These are phyloP conservation scores for Candida maltosa DNA, from an alignment of 805 yeast species.

Conservation along the genomic window DNA sequence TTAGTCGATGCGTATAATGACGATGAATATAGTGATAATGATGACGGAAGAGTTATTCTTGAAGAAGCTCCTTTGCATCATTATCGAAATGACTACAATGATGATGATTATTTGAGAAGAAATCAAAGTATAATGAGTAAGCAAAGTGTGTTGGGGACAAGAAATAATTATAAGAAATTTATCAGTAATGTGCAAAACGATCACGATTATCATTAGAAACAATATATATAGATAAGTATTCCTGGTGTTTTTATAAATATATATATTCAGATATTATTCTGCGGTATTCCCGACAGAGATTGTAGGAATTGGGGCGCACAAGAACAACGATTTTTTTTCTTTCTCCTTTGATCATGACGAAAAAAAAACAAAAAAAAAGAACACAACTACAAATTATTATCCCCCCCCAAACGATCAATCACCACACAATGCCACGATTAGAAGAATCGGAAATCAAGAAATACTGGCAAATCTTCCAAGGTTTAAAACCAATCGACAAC, in stretches of 20 bases:
- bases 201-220: slow-evolving; percentile 4
- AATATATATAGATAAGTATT: too few relatives aligned
- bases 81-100: too few relatives aligned
- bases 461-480: slow-evolving; percentile 96
- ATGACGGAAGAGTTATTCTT: background rate
- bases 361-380: too few relatives aligned
- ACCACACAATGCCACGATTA: slow-evolving; percentile 63
- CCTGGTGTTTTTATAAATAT: too few relatives aligned
- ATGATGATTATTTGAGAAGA: slow-evolving; percentile 14
- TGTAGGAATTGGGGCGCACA: too few relatives aligned
- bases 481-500: slow-evolving; percentile 77
- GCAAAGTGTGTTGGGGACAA: slow-evolving; percentile 36
- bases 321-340: too few relatives aligned
- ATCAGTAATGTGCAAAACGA: slow-evolving; percentile 24
- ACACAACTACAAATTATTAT: too few relatives aligned
- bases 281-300: too few relatives aligned
- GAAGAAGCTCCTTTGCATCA: too few relatives aligned
- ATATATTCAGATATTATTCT: too few relatives aligned
- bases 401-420: too few relatives aligned
- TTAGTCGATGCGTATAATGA: slow-evolving; percentile 15
- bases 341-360: too few relatives aligned
- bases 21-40: slow-evolving; percentile 6
- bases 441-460: slow-evolving; percentile 96
- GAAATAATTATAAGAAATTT: slow-evolving; percentile 35
- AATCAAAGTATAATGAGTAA: slow-evolving; percentile 29